Percentiles rank a stretch among this genome's conserved stretches.
Conservation (phyloP, 352 stramenopile genomes). For the Phytophthora aleatoria region DNA sequence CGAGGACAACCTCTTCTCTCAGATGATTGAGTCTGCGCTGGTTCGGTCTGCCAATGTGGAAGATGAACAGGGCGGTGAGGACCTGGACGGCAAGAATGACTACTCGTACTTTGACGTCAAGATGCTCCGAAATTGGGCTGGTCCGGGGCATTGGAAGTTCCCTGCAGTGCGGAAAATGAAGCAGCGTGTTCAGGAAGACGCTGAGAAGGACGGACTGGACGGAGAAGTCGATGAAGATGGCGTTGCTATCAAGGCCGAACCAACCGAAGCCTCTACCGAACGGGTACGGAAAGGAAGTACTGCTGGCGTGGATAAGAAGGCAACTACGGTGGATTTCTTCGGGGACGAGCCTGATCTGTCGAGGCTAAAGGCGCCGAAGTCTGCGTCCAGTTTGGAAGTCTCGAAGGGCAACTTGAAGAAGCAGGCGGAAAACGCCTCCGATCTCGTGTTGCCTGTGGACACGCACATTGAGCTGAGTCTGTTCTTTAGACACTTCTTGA, state of each 20-base stretch:
- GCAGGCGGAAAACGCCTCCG: constrained; percentile 54
- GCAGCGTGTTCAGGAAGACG: constrained; percentile 23
- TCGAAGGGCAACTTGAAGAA: constrained; percentile 60
- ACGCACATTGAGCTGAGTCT: constrained; percentile 68
- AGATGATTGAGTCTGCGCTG: constrained; percentile 80
- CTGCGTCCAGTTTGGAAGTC: constrained; percentile 40
- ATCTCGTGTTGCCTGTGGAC: constrained; percentile 81
- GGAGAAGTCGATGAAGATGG: constrained; percentile 37
- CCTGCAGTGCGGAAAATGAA: constrained; percentile 54
- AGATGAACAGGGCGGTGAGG: constrained; percentile 47
- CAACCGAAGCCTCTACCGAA: constrained; percentile 18
- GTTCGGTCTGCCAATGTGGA: constrained; percentile 55
- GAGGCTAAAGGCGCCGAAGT: constrained; percentile 47
- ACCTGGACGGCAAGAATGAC: constrained; percentile 52
- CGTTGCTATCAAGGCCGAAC: constrained; percentile 34
- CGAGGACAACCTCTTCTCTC: constrained; percentile 59
- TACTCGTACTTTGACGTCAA: constrained; percentile 89
- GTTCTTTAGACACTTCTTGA: constrained; percentile 84
- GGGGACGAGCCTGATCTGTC: constrained; percentile 51
- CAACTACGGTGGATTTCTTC: constrained; percentile 62
- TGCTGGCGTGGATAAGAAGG: constrained; percentile 48
- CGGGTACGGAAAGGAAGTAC: constrained; percentile 25
- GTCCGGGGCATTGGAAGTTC: constrained; percentile 79
- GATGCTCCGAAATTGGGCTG: constrained; percentile 83
- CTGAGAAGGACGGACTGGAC: constrained; percentile 36